These are phyloP conservation scores for Epichloe typhina DNA, from an alignment of 2,329 filamentous ascomycete genomes.

Conservation along the genomic window DNA sequence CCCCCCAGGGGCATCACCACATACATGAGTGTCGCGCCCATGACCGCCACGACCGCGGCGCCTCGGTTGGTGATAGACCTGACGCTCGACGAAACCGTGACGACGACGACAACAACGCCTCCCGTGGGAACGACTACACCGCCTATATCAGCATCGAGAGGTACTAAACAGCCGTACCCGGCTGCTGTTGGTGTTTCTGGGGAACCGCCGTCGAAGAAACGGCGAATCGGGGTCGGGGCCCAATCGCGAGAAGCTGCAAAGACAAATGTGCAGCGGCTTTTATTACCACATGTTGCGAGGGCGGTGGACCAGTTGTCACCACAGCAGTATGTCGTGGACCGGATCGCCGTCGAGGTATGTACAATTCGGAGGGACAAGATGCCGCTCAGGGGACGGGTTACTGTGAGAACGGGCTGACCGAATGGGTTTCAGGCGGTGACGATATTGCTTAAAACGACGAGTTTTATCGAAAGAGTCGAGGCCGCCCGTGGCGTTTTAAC, in stretches of 20 bases:
- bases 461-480: constrained; percentile 13
- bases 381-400: background rate
- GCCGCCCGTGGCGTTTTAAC: constrained; percentile 10
- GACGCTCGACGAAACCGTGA: constrained; percentile 6
- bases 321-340: constrained; percentile 11
- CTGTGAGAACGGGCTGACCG: background rate
- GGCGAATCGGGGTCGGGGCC: constrained; percentile 13
- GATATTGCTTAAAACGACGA: constrained; percentile 11
- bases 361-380: background rate
- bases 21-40: constrained; percentile 18
- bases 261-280: constrained; percentile 16
- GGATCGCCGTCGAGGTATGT: constrained; percentile 19
- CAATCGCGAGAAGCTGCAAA: constrained; percentile 9
- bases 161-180: background rate
- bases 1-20: background rate
- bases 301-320: constrained; percentile 13
- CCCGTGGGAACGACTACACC: background rate
- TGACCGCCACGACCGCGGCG: constrained; percentile 13
- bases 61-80: constrained; percentile 18
- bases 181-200: background rate
- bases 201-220: constrained; percentile 19
- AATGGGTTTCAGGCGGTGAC: constrained; percentile 11
- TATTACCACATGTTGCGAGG: constrained; percentile 20
- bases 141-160: background rate
- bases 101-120: background rate